phyloP scores from a whole-genome alignment of 1,284 basidiomycete species.

The Cystobasidiaceae sp. region DNA sequence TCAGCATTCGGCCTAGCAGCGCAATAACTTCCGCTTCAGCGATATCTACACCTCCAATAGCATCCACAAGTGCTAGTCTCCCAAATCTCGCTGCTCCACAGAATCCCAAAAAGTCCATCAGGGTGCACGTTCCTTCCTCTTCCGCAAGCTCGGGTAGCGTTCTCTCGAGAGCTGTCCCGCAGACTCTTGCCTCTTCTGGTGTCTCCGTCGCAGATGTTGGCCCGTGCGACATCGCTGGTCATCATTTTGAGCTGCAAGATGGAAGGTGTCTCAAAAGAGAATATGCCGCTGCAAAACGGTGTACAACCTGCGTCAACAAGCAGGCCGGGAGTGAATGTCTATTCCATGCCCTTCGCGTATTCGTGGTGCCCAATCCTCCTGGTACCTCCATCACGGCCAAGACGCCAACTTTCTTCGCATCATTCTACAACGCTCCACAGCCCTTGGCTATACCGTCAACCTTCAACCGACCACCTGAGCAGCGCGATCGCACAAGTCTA shows the following conservation, averaged over 20 bases:
- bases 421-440: conserved; percentile 38
- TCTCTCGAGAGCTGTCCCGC: neutral
- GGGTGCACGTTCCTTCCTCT: no score
- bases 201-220: neutral
- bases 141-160: no score
- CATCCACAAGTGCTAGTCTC: no score
- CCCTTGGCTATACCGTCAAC: conserved; percentile 41
- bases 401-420: conserved; percentile 40
- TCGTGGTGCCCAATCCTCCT: neutral
- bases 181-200: neutral
- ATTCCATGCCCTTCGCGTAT: conserved; percentile 8
- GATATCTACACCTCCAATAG: no score
- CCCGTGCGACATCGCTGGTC: neutral
- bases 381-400: neutral
- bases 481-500: no score
- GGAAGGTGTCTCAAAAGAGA: conserved; percentile 15
- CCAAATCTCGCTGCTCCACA: no score
- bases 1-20: no score
- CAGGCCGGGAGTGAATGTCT: neutral
- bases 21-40: no score
- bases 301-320: conserved; percentile 4
- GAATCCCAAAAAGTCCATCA: no score
- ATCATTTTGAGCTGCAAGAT: conserved; percentile 12
- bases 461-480: conserved; percentile 46
- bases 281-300: conserved; percentile 4